Evolutionary conservation across 192 early-diverging fungal species (phyloP).

Genomic region (Linnemannia hyalina): DNA sequence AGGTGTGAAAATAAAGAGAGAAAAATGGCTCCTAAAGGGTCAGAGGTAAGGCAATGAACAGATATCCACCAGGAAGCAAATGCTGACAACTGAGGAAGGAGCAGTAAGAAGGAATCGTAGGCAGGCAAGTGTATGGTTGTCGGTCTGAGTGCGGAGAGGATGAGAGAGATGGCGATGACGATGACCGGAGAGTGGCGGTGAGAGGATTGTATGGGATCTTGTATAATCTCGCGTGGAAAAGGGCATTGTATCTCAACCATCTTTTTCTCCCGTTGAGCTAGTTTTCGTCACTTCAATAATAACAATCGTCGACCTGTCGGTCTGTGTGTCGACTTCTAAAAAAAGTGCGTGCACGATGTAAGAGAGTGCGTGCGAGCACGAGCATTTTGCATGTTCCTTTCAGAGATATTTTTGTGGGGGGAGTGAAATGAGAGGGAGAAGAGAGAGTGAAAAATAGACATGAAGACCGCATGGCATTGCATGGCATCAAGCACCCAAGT

Average conservation of each 20-base stretch:
- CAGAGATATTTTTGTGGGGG: background rate
- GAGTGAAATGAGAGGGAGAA: background rate
- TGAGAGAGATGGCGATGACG: background rate
- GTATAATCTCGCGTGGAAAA: background rate
- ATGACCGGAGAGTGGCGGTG: background rate
- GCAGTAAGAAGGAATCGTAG: background rate
- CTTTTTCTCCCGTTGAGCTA: background rate
- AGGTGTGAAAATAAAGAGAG: background rate
- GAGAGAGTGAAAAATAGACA: slow-evolving; percentile 2
- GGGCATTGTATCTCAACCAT: background rate
- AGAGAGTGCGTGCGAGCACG: background rate
- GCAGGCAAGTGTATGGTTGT: background rate
- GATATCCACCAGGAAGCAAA: background rate
- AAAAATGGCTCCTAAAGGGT: background rate
- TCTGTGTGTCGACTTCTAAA: background rate
- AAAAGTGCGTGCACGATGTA: background rate
- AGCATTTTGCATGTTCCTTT: background rate
- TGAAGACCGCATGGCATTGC: background rate
- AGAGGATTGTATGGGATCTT: too few relatives aligned
- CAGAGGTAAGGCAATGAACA: background rate
- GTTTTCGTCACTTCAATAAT: background rate
- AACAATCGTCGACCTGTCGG: background rate
- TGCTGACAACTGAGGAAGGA: background rate
- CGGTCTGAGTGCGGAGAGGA: slow-evolving; percentile 10
- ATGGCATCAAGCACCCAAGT: background rate